Base-by-base conservation (phyloP, 805 yeast species). In the Tetrapisispora fleetii region DNA sequence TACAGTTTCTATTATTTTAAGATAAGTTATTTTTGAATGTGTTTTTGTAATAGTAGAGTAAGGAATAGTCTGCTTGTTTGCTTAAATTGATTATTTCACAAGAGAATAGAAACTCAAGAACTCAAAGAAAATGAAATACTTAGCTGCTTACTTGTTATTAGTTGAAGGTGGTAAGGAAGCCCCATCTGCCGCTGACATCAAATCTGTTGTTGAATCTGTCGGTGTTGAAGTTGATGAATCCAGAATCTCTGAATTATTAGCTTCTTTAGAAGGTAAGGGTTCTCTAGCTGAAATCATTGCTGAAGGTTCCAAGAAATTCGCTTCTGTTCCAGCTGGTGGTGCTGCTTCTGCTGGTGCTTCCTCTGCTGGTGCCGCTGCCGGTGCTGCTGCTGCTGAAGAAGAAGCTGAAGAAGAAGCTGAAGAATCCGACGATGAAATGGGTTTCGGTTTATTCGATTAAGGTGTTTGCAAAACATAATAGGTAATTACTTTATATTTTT, bases 101-200 rank as follows among this genome's bases (percentile, higher is more conserved):
- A 52, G 45, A 40, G 30, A 48, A 32, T 40, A 45, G 47, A 39
- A 22, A 33, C 22, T 16, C 38, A 46, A 48, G 52, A 48, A 55
- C 43, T 30, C 47, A 46, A 54, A 48, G 33, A 51, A 63, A 75
- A 79, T 85, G 93, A 85, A 84, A 77, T 85, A 85, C 83, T 78
- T 85, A 77, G 95, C 95, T 76, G 91, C 95, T 76, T 85, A 85
- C 79, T 83, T 85, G 75, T 81, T 85, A 76, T 83, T 85, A 72
- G 83, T 75, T 68, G 85, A 85, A 75, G 88, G 90, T 74, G 93
- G 91, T 75, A 83, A 81, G 77, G 72, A 85, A 67, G 58, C 85
- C 64, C 93, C 95, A 73, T 73, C 90, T 57, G 85, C 85, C 62
- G 75, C 82, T 59, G 88, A 83, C 74, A 77, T 85, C 74, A 72